Conservation (phyloP, 257 asterid species). For the Solanum bukasovii region DNA sequence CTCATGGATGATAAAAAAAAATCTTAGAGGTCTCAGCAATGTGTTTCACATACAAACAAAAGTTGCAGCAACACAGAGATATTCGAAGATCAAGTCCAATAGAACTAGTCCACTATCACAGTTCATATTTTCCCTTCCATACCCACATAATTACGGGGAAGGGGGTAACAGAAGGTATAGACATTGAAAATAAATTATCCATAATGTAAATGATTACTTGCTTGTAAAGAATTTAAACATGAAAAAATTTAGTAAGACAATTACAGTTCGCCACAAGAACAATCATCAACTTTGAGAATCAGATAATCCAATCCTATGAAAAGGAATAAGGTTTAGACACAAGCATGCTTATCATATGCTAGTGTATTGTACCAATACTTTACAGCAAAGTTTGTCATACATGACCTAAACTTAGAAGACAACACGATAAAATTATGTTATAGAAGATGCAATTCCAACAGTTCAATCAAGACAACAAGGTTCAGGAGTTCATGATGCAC, state of each 20-base stretch:
- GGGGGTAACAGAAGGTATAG: background rate
- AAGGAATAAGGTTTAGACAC: background rate
- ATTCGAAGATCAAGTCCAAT: background rate
- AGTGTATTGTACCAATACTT: background rate
- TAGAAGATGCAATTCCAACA: background rate
- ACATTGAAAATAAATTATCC: background rate
- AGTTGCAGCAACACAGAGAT: background rate
- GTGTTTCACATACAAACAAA: background rate
- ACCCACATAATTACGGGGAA: background rate
- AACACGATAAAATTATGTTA: background rate
- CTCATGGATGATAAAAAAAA: background rate
- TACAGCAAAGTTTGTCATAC: background rate
- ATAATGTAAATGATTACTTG: background rate
- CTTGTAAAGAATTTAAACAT: background rate
- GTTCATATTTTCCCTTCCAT: background rate
- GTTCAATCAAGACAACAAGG: background rate
- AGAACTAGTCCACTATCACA: background rate
- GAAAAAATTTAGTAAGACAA: background rate
- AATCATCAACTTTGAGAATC: background rate
- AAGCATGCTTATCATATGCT: background rate
- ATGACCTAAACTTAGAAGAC: background rate
- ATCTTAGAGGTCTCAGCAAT: background rate
- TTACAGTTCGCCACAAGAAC: background rate
- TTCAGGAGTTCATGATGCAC: background rate
- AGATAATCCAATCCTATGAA: background rate